phyloP scores from a whole-genome alignment of 1,284 basidiomycete genomes.

The Puccinia horiana region DNA sequence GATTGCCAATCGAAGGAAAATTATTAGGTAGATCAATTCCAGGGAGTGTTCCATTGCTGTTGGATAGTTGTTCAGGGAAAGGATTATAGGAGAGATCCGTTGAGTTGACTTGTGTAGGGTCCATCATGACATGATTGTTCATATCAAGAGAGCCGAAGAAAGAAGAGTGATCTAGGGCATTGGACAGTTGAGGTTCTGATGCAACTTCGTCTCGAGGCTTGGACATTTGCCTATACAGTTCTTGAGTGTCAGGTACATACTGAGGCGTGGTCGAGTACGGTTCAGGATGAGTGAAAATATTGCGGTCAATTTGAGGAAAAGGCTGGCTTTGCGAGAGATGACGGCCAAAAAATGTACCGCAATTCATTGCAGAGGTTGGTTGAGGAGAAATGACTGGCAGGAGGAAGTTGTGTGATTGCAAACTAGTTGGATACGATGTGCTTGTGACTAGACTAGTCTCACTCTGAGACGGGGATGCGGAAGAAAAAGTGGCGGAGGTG shows the following conservation, averaged over 20 bases:
- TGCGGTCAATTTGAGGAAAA: slow-evolving; percentile 15
- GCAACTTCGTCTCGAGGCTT: background rate
- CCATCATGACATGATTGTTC: background rate
- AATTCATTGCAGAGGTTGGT: slow-evolving; percentile 9
- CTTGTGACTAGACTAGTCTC: background rate
- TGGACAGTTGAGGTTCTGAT: background rate
- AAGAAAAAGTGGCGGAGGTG: slow-evolving; percentile 17
- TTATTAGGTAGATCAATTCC: slow-evolving; percentile 4
- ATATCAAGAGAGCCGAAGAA: slow-evolving; percentile 21
- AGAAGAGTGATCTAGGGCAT: slow-evolving; percentile 16
- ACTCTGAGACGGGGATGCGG: slow-evolving; percentile 11
- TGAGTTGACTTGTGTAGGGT: background rate
- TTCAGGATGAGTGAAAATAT: background rate
- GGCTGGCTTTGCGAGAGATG: slow-evolving; percentile 20
- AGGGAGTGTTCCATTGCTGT: background rate
- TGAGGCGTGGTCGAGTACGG: background rate
- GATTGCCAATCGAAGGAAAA: background rate
- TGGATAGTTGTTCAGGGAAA: slow-evolving; percentile 9
- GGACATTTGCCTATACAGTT: slow-evolving; percentile 7
- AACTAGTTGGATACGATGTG: background rate
- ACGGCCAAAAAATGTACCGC: slow-evolving; percentile 8
- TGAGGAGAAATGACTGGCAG: slow-evolving; percentile 34
- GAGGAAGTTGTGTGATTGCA: slow-evolving; percentile 18
- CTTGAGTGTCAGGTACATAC: slow-evolving; percentile 13
- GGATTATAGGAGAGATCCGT: slow-evolving; percentile 14